A percentile compares a stretch with the other conserved stretches of the same genome.
These are phyloP conservation scores for Penicillium sp. DNA, from an alignment of 2,329 filamentous ascomycete species.

Conservation along the genomic window DNA sequence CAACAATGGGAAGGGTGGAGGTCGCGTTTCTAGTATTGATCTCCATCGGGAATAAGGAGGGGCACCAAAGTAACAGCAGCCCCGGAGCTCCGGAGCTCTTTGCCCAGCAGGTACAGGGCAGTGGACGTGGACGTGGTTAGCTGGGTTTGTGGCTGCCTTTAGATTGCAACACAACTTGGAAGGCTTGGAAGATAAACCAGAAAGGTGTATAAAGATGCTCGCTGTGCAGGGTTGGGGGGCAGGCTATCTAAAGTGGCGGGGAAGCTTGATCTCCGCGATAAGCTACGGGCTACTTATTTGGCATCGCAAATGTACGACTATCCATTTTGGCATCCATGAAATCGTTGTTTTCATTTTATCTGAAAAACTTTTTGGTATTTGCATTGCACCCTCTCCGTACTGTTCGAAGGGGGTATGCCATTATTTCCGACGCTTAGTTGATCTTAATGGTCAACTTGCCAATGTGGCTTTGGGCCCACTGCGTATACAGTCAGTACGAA, in stretches of 20 bases:
- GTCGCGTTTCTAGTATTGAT: slow-evolving; percentile 5
- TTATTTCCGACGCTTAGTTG: slow-evolving; percentile 18
- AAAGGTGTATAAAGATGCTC: not conserved
- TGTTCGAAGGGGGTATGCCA: not conserved
- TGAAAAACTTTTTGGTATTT: not conserved
- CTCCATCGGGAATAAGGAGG: slow-evolving; percentile 4
- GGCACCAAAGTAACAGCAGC: not conserved
- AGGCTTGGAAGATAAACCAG: not conserved
- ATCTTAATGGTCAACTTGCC: slow-evolving; percentile 55
- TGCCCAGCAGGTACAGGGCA: not conserved
- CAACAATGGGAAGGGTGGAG: slow-evolving; percentile 24
- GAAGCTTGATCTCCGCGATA: slow-evolving; percentile 5
- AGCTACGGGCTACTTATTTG: not conserved
- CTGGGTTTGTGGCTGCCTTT: not conserved
- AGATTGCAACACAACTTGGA: not conserved
- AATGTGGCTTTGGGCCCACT: slow-evolving; percentile 54
- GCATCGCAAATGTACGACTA: too few relatives aligned
- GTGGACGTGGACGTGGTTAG: not conserved
- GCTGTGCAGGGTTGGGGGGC: slow-evolving; percentile 1
- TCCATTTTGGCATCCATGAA: not conserved
- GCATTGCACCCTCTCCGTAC: too few relatives aligned
- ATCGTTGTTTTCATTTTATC: not conserved
- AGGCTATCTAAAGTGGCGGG: slow-evolving; percentile 13
- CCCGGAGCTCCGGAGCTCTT: not conserved
- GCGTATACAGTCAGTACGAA: slow-evolving; percentile 18